Conservation (phyloP, 129 eudicot species). For the Lactuca saligna region DNA sequence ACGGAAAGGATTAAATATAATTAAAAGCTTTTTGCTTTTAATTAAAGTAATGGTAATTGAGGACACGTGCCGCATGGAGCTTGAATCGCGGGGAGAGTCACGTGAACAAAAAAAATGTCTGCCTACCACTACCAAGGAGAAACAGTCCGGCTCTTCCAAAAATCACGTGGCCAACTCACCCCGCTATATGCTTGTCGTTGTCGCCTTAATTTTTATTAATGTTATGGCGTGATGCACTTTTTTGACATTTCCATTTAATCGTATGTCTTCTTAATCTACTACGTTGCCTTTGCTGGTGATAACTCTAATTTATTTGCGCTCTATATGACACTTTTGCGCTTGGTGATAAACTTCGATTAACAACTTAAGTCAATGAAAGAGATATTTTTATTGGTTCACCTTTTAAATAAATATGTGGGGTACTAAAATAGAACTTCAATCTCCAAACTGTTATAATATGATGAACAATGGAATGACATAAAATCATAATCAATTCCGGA, state of each 20-base stretch:
- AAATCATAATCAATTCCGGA: too few species aligned
- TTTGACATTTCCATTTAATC: slow-evolving; percentile 20
- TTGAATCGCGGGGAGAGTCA: slow-evolving; percentile 42
- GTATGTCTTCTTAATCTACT: not conserved
- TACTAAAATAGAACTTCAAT: too few species aligned
- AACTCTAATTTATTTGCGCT: too few species aligned
- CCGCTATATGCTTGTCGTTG: slow-evolving; percentile 37
- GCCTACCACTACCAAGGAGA: slow-evolving; percentile 44
- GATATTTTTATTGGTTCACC: too few species aligned
- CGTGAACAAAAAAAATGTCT: slow-evolving; percentile 33
- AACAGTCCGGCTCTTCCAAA: slow-evolving; percentile 24
- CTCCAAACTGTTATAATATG: too few species aligned
- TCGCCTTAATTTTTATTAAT: slow-evolving; percentile 3
- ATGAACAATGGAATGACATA: too few species aligned
- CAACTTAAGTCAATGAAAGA: too few species aligned
- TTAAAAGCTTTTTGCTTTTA: slow-evolving; percentile 21
- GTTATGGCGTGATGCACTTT: slow-evolving; percentile 12
- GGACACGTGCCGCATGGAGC: slow-evolving; percentile 34
- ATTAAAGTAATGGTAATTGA: not conserved
- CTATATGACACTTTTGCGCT: too few species aligned
- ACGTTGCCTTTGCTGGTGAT: not conserved
- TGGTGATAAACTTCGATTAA: too few species aligned
- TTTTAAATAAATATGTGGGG: too few species aligned
- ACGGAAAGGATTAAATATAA: not conserved
- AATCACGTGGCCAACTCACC: slow-evolving; percentile 44